Evolutionary conservation across 352 stramenopile species (phyloP), one percentile per base, ranked within the genome.

Genomic region (Phytophthora quininea): DNA sequence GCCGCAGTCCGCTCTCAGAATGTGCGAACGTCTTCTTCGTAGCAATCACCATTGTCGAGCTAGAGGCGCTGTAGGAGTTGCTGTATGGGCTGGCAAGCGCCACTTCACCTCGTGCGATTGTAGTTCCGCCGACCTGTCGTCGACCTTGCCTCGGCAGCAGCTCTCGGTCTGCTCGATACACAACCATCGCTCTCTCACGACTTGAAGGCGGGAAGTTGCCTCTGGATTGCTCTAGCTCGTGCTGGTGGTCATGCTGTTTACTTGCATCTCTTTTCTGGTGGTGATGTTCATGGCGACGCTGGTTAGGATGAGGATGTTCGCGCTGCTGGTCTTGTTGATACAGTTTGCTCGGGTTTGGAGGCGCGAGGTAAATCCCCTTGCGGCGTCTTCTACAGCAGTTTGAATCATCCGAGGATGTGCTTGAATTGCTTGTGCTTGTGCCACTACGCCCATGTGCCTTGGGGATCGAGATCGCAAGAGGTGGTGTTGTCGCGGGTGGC

Each of bases 31-130:
- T 11, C 4, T 19, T 58, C 24, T 62, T 55, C 19, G 37, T n/a
- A 48, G 45, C 35, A 6, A 54, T 49, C n/a, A 32, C 54, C 10
- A 43, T 62, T 8, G 60, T 43, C 1, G 60, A 45, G 3, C 47
- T 55, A 38, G 42, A 49, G 35, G 46, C 55, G 33, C 50, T 65
- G 50, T 66, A 57, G 12, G 63, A 71, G n/a, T 58, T 65, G 50
- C 55, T 58, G 56, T 60, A 60, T 1, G 50, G 33, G 10, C 24
- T 65, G 24, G 15, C 56, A 15, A 59, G 10, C 10, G 58, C 63
- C 52, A 58, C 29, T 45, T 55, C 43, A 31, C 43, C 24, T 10
- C 47, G 50, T 15, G 51, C 51, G 9, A 60, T 40, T 12, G 50
- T 29, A 11, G 32, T 58, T 15, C 51, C n/a, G 37, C 14, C 15